A percentile compares a stretch with the other conserved stretches of the same genome.
These are phyloP conservation scores for Penicillium coffeae DNA, from an alignment of 495 filamentous ascomycete species.

Conservation along the genomic window DNA sequence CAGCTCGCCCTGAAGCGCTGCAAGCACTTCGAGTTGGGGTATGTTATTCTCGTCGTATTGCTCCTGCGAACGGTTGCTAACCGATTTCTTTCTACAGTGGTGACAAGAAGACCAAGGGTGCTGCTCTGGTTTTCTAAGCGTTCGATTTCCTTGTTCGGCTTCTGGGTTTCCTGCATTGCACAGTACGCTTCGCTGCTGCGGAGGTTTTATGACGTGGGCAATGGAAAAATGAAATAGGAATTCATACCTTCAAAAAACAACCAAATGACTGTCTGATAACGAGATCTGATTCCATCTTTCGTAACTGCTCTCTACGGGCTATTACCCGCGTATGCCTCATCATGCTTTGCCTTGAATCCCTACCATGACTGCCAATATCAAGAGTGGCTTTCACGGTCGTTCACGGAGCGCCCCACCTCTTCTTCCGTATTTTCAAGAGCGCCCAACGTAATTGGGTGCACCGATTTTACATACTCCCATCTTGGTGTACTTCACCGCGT, in stretches of 20 bases:
- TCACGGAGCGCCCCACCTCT: too few species aligned
- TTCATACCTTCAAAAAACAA: slow-evolving; percentile 44
- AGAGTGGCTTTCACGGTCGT: too few species aligned
- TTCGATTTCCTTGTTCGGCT: slow-evolving; percentile 48
- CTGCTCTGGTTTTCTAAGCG: slow-evolving; percentile 94
- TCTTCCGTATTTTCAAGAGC: too few species aligned
- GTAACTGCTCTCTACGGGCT: slow-evolving; percentile 3
- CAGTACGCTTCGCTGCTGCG: slow-evolving; percentile 33
- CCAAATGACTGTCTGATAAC: slow-evolving; percentile 41
- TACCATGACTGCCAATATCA: too few species aligned
- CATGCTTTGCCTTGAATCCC: too few species aligned
- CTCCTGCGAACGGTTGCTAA: too few species aligned
- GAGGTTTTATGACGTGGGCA: slow-evolving; percentile 45
- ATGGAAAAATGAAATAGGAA: slow-evolving; percentile 51
- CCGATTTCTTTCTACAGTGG: slow-evolving; percentile 58
- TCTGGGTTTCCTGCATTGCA: slow-evolving; percentile 47
- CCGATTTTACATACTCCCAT: too few species aligned
- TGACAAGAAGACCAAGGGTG: slow-evolving; percentile 99
- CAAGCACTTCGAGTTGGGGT: slow-evolving; percentile 99
- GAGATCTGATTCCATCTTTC: slow-evolving; percentile 17
- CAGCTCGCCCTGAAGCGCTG: slow-evolving; percentile 97
- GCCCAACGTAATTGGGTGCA: too few species aligned
- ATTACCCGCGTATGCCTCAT: too few species aligned
- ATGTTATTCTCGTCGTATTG: too few species aligned
- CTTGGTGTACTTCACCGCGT: too few species aligned